A percentile compares a stretch with the other conserved stretches of the same genome.
Conservation (phyloP, 768 basidiomycete genomes). For the Boletus speciosus region DNA sequence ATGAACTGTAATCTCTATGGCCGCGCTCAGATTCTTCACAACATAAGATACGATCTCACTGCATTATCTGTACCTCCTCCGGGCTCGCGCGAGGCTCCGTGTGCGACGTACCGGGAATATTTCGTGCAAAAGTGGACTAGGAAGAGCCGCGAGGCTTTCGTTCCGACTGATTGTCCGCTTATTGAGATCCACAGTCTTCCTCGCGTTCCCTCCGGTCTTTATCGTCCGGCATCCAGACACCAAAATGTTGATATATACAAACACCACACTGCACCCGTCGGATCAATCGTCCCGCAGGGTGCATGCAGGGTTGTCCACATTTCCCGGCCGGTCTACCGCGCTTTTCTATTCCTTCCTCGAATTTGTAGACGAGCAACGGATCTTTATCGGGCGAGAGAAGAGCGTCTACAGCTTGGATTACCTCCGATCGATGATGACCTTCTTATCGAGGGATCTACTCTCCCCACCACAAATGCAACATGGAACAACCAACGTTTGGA, state of each 20-base stretch:
- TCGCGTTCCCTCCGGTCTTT: slow-evolving; percentile 40
- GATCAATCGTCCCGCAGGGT: slow-evolving; percentile 38
- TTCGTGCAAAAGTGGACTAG: slow-evolving; percentile 54
- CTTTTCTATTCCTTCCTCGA: slow-evolving; percentile 60
- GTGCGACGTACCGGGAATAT: slow-evolving; percentile 56
- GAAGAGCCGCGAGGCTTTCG: slow-evolving; percentile 38
- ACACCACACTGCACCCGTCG: slow-evolving; percentile 22
- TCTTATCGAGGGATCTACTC: slow-evolving; percentile 70
- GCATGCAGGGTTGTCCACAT: slow-evolving; percentile 57
- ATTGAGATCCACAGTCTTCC: slow-evolving; percentile 50
- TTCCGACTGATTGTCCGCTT: slow-evolving; percentile 59
- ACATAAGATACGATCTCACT: slow-evolving; percentile 62
- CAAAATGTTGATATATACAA: slow-evolving; percentile 27
- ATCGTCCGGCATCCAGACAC: slow-evolving; percentile 31
- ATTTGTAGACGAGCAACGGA: slow-evolving; percentile 66
- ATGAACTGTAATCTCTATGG: slow-evolving; percentile 55
- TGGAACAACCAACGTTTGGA: slow-evolving; percentile 86
- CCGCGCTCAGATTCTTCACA: slow-evolving; percentile 51
- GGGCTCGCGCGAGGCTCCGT: slow-evolving; percentile 47
- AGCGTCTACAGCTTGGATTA: slow-evolving; percentile 53
- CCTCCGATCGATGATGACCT: slow-evolving; percentile 56
- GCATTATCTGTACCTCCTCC: slow-evolving; percentile 55
- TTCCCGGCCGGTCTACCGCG: slow-evolving; percentile 44
- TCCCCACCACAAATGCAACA: slow-evolving; percentile 59
- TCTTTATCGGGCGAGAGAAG: slow-evolving; percentile 54